Conservation (phyloP, 1,284 basidiomycete species). For the Omphalotus olearius region DNA sequence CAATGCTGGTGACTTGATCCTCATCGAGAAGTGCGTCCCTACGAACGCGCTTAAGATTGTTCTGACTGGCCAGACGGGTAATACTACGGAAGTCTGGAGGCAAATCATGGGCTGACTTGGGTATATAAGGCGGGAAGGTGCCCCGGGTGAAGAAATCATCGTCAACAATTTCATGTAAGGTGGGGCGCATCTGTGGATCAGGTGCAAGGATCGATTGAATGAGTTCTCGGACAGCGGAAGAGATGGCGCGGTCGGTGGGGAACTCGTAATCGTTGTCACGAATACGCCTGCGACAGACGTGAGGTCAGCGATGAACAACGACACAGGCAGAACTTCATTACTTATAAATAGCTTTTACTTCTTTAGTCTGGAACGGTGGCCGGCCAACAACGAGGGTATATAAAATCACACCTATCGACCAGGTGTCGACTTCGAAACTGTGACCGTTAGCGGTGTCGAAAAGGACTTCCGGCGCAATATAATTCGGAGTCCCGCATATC, state of each 20-base stretch:
- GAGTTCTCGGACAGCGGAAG: slow-evolving; percentile 70
- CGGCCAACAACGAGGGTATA: slow-evolving; percentile 93
- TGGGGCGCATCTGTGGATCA: slow-evolving; percentile 77
- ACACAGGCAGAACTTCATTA: slow-evolving; percentile 30
- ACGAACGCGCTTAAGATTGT: slow-evolving; percentile 68
- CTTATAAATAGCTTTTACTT: slow-evolving; percentile 94
- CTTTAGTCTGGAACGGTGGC: slow-evolving; percentile 97
- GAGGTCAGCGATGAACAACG: slow-evolving; percentile 11
- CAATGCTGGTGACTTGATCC: slow-evolving; percentile 43
- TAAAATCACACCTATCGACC: slow-evolving; percentile 96
- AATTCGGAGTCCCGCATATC: slow-evolving; percentile 98
- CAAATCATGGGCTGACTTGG: slow-evolving; percentile 69
- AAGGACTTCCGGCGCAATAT: slow-evolving; percentile 96
- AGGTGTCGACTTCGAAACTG: slow-evolving; percentile 97
- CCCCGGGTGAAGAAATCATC: slow-evolving; percentile 86
- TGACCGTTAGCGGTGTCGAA: slow-evolving; percentile 96
- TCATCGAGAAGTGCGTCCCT: slow-evolving; percentile 58
- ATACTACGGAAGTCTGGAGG: slow-evolving; percentile 76
- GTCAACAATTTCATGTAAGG: slow-evolving; percentile 81
- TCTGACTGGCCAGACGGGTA: slow-evolving; percentile 54
- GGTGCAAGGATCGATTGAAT: slow-evolving; percentile 85
- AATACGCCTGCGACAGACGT: slow-evolving; percentile 64
- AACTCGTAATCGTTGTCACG: slow-evolving; percentile 94
- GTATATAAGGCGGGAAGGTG: slow-evolving; percentile 78
- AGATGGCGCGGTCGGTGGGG: slow-evolving; percentile 74